These are phyloP conservation scores for Neospora caninum DNA, from an alignment of 169 alveolate genomes.

Conservation along the genomic window DNA sequence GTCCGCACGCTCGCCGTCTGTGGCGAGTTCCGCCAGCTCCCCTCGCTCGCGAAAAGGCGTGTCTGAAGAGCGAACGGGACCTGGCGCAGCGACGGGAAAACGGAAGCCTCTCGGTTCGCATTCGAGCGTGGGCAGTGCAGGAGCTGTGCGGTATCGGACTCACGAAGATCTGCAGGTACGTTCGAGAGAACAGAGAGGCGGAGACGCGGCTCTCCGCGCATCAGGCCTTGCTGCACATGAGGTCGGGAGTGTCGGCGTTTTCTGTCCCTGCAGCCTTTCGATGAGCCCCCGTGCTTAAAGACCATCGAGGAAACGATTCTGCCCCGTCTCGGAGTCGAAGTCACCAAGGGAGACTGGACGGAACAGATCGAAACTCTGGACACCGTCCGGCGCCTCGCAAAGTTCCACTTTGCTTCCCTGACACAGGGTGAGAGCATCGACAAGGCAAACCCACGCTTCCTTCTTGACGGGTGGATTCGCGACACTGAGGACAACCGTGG, in stretches of 20 bases:
- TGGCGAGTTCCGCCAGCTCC: background rate
- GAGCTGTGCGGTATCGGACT: background rate
- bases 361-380: slow-evolving; percentile 9
- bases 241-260: background rate
- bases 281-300: background rate
- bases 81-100: background rate
- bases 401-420: background rate
- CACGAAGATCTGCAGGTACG: background rate
- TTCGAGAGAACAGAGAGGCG: too few relatives aligned
- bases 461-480: too few relatives aligned
- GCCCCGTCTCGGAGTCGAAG: slow-evolving; percentile 18
- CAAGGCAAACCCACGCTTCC: too few relatives aligned
- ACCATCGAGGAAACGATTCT: background rate
- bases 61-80: background rate
- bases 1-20: background rate
- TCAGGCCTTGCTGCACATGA: too few relatives aligned
- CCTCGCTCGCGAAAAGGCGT: background rate
- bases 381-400: slow-evolving; percentile 24
- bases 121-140: background rate
- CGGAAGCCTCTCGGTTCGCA: background rate
- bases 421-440: slow-evolving; percentile 13
- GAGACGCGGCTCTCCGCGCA: too few relatives aligned
- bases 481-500: too few relatives aligned
- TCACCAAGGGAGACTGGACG: slow-evolving; percentile 17
- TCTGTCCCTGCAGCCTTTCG: slow-evolving; percentile 17